Evolutionary conservation across 2,329 filamentous ascomycete species (phyloP), one percentile per base, ranked within the genome.

Genomic region (Colletotrichum endophyticum): DNA sequence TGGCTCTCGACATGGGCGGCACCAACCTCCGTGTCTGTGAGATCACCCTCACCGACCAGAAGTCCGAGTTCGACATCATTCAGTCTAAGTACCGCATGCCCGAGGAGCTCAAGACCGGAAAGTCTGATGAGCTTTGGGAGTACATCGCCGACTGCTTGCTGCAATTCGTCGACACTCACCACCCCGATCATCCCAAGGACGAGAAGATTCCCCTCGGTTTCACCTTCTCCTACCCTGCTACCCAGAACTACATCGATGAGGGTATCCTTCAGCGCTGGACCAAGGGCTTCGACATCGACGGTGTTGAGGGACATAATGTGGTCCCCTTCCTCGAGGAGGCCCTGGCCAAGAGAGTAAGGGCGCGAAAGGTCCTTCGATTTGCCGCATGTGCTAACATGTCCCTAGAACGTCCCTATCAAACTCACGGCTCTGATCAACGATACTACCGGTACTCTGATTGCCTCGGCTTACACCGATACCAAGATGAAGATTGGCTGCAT

Each of bases 81-180:
- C 96, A 99, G 88, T 97, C 95, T 82, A 98, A 98, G 87, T 98
- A 98, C 87, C 94, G 94, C 78, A 96, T 99, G 91, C 96, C 96
- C 1, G 94, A 98, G 82, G 95, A 98, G 86, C 91, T 99, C 80
- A 98, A 98, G 88, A 95, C 94, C 3, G 95, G 95, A 59, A 92
- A 92, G 44, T 91, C 94, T 5, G 95, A 98, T 53, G 95, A 98
- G 85, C 91, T 98, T 6, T 99, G 96, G 95, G 95, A 96, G 81
- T 98, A 98, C 86, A 95, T 98, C 83, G 95, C 96, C 84, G 95
- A 98, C 86, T 98, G 96, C 84, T 89, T 98, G 74, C 91, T 96
- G 85, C 95, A 98, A 83, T 98, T 98, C 85, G 91, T 98, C 74
- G 93, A 98, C 83, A 94, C 93, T 78, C 95, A 98, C 85, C 95